Evolutionary conservation across 345 rosid genomes (phyloP).

Genomic region (Gossypium longicalyx): DNA sequence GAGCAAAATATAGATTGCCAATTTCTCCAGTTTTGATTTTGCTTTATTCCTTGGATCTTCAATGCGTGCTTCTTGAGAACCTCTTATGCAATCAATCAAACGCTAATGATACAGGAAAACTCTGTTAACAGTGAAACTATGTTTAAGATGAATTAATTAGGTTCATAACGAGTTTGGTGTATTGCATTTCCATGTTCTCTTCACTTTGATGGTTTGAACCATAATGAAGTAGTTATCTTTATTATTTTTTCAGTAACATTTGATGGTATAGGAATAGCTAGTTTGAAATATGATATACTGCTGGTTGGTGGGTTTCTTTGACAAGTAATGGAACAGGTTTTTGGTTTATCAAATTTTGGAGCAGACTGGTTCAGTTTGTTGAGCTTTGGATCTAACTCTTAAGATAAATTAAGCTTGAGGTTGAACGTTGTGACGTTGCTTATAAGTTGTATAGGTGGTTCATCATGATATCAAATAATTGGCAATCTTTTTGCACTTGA

Average conservation of each 20-base stretch:
- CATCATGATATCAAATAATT: not conserved
- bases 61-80: not conserved
- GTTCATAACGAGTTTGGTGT: not conserved
- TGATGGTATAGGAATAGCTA: not conserved
- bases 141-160: not conserved
- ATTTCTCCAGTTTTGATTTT: too few relatives aligned
- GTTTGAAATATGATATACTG: not conserved
- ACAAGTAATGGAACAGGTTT: not conserved
- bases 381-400: not conserved
- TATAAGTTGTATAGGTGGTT: not conserved
- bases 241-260: not conserved
- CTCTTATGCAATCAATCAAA: not conserved
- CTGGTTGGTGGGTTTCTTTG: not conserved
- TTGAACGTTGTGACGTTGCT: not conserved
- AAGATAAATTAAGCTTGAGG: not conserved
- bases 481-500: not conserved
- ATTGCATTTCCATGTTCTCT: not conserved
- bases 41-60: not conserved
- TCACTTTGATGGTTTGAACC: not conserved
- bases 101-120: not conserved
- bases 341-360: conserved; percentile 1
- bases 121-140: not conserved
- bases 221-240: not conserved
- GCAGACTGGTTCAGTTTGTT: not conserved
- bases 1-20: too few relatives aligned